Evolutionary conservation across 2,329 filamentous ascomycete genomes (phyloP).

Genomic region (Aureobasidium melanogenum): DNA sequence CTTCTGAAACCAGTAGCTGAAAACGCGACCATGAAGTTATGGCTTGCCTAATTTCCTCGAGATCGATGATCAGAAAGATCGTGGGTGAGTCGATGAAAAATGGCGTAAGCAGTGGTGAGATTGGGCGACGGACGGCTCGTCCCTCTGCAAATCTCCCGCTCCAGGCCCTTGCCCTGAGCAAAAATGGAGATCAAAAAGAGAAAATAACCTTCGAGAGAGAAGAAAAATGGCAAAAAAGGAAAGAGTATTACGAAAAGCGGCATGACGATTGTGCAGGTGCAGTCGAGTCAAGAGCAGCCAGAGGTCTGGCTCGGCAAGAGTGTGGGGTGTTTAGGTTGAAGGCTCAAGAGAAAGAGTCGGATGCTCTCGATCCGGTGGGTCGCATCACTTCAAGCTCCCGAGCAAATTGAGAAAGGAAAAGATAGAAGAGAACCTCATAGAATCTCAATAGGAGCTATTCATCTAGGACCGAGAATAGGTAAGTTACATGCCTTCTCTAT

Average conservation of each 20-base stretch:
- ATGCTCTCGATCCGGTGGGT: not conserved
- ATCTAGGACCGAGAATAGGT: too few relatives aligned
- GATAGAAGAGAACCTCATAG: not conserved
- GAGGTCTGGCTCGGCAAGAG: not conserved
- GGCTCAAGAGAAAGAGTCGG: not conserved
- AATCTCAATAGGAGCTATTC: too few relatives aligned
- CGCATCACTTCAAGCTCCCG: not conserved
- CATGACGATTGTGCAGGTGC: not conserved
- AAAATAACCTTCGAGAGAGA: not conserved
- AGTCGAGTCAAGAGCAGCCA: not conserved
- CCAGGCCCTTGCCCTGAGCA: not conserved
- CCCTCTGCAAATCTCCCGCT: constrained; percentile 1
- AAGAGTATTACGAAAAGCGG: not conserved
- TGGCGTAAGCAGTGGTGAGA: not conserved
- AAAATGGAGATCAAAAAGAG: not conserved
- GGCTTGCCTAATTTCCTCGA: not conserved
- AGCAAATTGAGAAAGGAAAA: not conserved
- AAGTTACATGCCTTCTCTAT: not conserved
- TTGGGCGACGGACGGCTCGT: not conserved
- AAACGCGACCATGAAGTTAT: not conserved
- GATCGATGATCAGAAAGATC: not conserved
- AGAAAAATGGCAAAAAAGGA: not conserved
- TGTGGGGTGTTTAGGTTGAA: not conserved
- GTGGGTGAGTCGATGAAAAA: not conserved
- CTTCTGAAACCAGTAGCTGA: not conserved